phyloP scores from a whole-genome alignment of 2,329 filamentous ascomycete genomes.

The Sarocladiaceae sp. region DNA sequence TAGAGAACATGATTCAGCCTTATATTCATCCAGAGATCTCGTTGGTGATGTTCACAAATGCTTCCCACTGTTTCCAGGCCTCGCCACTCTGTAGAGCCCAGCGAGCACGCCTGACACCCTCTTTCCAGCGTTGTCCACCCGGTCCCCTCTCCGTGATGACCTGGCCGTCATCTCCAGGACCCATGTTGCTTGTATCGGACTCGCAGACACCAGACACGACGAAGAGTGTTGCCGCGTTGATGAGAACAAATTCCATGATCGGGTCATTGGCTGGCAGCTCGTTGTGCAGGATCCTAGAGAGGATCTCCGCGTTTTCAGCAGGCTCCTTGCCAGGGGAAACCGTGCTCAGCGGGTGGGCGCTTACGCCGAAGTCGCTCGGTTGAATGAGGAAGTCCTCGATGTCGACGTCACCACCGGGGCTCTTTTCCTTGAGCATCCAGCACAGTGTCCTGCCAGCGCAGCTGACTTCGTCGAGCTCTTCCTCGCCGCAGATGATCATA shows the following conservation, averaged over 20 bases:
- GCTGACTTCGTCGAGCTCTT: constrained; percentile 92
- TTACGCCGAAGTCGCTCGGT: constrained; percentile 83
- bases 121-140: constrained; percentile 87
- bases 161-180: constrained; percentile 69
- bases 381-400: constrained; percentile 73
- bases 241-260: constrained; percentile 85
- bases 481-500: constrained; percentile 85
- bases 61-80: constrained; percentile 75
- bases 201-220: constrained; percentile 85
- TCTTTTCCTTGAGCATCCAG: constrained; percentile 65
- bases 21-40: constrained; percentile 21
- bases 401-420: constrained; percentile 34
- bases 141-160: constrained; percentile 80
- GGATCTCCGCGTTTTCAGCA: constrained; percentile 77
- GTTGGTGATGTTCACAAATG: constrained; percentile 80
- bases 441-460: constrained; percentile 84
- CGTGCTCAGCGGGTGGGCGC: constrained; percentile 62
- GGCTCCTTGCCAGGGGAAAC: constrained; percentile 85
- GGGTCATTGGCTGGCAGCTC: constrained; percentile 71
- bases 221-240: constrained; percentile 86
- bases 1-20: not conserved
- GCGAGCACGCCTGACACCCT: constrained; percentile 78
- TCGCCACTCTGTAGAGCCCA: constrained; percentile 84
- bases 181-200: constrained; percentile 72
- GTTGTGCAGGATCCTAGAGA: constrained; percentile 69